These are phyloP conservation scores for Arabidopsis hybrid DNA, from an alignment of 441 rosid genomes.

Conservation along the genomic window DNA sequence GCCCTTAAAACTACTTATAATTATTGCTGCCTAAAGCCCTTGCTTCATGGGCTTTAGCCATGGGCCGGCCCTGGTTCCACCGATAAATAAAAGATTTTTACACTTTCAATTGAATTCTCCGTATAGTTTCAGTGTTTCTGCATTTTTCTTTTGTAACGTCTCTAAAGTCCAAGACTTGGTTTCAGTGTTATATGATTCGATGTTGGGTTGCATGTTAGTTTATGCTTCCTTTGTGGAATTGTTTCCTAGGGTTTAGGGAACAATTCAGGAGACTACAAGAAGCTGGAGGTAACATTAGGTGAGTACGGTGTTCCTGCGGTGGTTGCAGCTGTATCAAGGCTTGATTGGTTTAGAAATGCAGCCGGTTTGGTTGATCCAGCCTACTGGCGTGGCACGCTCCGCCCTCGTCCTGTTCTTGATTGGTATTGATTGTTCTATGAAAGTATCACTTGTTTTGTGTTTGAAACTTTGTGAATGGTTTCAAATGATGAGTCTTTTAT, in stretches of 20 bases:
- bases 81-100: not conserved
- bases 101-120: not conserved
- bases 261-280: slow-evolving; percentile 80
- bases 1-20: too few species aligned
- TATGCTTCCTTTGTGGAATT: slow-evolving; percentile 15
- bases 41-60: too few species aligned
- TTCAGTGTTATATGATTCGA: not conserved
- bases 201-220: not conserved
- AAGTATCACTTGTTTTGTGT: slow-evolving; percentile 10
- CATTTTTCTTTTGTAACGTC: slow-evolving; percentile 5
- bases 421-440: slow-evolving; percentile 52
- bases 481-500: slow-evolving; percentile 15
- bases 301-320: slow-evolving; percentile 72
- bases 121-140: not conserved
- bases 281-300: slow-evolving; percentile 59
- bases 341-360: slow-evolving; percentile 96
- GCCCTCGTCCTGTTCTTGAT: slow-evolving; percentile 93
- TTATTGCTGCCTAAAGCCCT: too few species aligned
- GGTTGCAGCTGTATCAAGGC: slow-evolving; percentile 77
- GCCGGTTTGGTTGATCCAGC: slow-evolving; percentile 84
- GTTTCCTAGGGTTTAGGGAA: slow-evolving; percentile 81
- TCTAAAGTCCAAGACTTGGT: slow-evolving; percentile 16
- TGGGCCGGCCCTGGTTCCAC: too few species aligned
- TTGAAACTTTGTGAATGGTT: not conserved
- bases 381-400: slow-evolving; percentile 92